Base-by-base conservation (phyloP, 257 asterid species). In the Solanum sparsipilum region DNA sequence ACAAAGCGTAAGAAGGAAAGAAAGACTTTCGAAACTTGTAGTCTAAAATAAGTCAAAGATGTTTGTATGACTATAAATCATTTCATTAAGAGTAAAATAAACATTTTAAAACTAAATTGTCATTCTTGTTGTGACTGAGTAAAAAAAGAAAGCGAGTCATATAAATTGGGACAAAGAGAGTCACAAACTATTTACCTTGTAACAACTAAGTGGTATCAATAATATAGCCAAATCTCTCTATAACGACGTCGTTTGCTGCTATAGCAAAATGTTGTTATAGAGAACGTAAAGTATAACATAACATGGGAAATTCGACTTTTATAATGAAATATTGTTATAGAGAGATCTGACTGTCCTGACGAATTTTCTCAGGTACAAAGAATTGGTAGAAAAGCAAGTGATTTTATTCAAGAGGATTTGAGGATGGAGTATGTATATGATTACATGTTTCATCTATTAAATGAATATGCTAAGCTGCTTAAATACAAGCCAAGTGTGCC, bases 401-500 rank as follows among this genome's bases (percentile, higher is more conserved):
- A 36, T 8, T 93, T 92, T 83, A 88, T 94, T 31, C 92, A 87
- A 70, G 88, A 94, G 25, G 95, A 92, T 23, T 35, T 91, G 85
- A 92, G 68, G 90, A 91, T 93, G 96, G 93, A 92, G 36, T 90
- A 84, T 63, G 92, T 93, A 4, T 93, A 93, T 72, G 94, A 93
- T 56, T 93, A 93, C 89, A 93, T 92, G 93, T 91, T 93, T 84
- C 95, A 93, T 91, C 56, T 93, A 9, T 83, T 93, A 84, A 91
- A 88, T 29, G 92, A 92, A 44, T 93, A 93, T 60, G 88, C 93
- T 5, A 93, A 89, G 88, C 89, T 91, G n/a, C 86, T 92, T 35
- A 90, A 38, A 58, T 93, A 88, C 88, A 91, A 93, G 89, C 93
- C 94, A 0, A 84, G 86, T 2, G 71, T 90, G 76, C 94, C 94